A percentile compares a stretch with the other conserved stretches of the same genome.
phyloP scores from a whole-genome alignment of 345 rosid genomes.

The Populus nigra region DNA sequence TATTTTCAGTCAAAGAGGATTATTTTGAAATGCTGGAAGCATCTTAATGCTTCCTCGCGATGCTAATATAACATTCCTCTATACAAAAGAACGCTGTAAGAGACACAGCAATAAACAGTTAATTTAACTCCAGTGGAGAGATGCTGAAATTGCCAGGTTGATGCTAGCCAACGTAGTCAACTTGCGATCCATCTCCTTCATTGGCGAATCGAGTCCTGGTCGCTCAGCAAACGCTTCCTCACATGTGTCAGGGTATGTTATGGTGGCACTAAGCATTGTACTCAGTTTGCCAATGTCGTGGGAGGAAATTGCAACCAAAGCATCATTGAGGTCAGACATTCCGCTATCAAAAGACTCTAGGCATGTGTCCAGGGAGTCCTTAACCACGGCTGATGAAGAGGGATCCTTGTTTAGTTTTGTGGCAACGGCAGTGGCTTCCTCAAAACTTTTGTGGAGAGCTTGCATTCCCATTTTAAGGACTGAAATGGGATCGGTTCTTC shows the following conservation, averaged over 20 bases:
- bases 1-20: background rate
- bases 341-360: constrained; percentile 12
- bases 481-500: background rate
- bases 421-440: background rate
- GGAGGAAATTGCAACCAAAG: background rate
- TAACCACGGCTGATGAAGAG: background rate
- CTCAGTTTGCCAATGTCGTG: constrained; percentile 12
- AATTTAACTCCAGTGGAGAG: background rate
- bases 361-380: constrained; percentile 10
- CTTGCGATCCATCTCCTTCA: background rate
- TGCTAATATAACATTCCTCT: background rate
- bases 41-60: background rate
- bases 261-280: constrained; percentile 7
- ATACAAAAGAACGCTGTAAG: background rate
- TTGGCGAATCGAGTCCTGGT: background rate
- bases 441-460: background rate
- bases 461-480: constrained; percentile 19
- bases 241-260: background rate
- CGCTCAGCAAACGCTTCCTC: constrained; percentile 11
- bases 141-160: constrained; percentile 13
- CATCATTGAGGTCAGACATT: background rate
- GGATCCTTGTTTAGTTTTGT: background rate
- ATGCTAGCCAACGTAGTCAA: constrained; percentile 9
- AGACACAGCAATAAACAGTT: background rate
- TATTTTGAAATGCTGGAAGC: background rate